Evolutionary conservation across 148 eudicot genomes (phyloP).

Genomic region (Fagopyrum tataricum): DNA sequence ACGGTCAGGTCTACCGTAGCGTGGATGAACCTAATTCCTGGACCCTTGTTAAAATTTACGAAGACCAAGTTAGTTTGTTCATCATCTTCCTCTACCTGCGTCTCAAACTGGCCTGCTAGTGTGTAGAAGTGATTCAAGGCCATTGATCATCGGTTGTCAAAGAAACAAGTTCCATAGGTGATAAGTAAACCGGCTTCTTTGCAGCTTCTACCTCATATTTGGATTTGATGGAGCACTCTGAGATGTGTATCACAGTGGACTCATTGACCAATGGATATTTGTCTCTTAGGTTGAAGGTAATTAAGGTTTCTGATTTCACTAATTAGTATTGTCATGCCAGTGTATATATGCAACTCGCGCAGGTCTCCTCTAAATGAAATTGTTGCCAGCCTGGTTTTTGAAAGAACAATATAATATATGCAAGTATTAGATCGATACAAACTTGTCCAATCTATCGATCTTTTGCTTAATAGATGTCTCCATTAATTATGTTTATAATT

Average conservation of each 20-base stretch:
- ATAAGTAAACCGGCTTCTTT: constrained; percentile 19
- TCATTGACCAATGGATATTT: not conserved
- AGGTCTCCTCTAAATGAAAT: no score
- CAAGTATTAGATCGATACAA: no score
- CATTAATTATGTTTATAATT: no score
- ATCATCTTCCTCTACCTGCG: not conserved
- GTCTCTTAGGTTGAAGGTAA: no score
- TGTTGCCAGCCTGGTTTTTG: no score
- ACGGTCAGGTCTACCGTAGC: not conserved
- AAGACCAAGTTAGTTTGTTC: not conserved
- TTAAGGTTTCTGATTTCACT: no score
- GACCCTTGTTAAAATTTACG: not conserved
- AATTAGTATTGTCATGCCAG: no score
- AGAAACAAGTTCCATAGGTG: constrained; percentile 34
- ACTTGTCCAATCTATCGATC: no score
- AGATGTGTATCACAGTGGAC: constrained; percentile 20
- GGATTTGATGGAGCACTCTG: constrained; percentile 36
- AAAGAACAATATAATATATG: no score
- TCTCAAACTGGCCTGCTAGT: not conserved
- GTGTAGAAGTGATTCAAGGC: constrained; percentile 7
- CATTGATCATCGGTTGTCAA: constrained; percentile 17
- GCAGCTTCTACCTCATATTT: constrained; percentile 9
- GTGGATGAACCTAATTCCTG: constrained; percentile 14
- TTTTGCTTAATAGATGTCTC: no score
- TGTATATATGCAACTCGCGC: no score